Conservation (phyloP, 805 yeast species). For the Yarrowia sp. region DNA sequence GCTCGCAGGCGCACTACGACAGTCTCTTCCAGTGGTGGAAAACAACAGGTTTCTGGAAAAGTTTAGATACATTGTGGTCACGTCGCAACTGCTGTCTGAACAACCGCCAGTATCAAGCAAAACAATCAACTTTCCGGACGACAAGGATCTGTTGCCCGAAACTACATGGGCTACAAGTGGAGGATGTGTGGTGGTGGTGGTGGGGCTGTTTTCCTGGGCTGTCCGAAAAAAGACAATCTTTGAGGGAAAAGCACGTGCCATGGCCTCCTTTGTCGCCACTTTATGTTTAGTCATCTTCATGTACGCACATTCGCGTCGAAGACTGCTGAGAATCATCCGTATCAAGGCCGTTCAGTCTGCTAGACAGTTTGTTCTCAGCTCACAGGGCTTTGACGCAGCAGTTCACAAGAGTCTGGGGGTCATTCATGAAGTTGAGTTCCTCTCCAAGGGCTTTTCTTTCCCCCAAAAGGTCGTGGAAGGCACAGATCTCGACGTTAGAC, state of each 20-base stretch:
- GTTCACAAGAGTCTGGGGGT: slow-evolving; percentile 45
- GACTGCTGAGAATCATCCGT: slow-evolving; percentile 47
- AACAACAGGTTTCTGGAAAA: slow-evolving; percentile 56
- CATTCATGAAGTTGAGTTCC: slow-evolving; percentile 48
- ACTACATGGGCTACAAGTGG: slow-evolving; percentile 50
- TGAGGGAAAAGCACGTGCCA: slow-evolving; percentile 38
- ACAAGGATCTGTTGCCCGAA: slow-evolving; percentile 41
- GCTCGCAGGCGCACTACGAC: slow-evolving; percentile 45
- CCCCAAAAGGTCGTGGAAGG: slow-evolving; percentile 40
- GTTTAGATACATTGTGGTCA: slow-evolving; percentile 58
- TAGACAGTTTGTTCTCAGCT: slow-evolving; percentile 43
- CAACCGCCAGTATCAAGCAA: slow-evolving; percentile 43
- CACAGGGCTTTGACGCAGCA: slow-evolving; percentile 47
- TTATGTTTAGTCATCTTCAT: slow-evolving; percentile 47
- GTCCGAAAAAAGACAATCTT: slow-evolving; percentile 36
- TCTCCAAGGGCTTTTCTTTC: slow-evolving; percentile 44
- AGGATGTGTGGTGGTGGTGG: slow-evolving; percentile 50
- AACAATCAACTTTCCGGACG: slow-evolving; percentile 31
- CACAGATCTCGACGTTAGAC: slow-evolving; percentile 39
- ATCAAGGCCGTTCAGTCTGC: slow-evolving; percentile 46
- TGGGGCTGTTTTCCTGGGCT: slow-evolving; percentile 49
- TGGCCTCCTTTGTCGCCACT: slow-evolving; percentile 45
- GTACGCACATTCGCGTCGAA: slow-evolving; percentile 49
- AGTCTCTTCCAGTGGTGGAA: slow-evolving; percentile 46
- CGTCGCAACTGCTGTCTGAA: slow-evolving; percentile 58